Percentiles rank a stretch among this genome's conserved stretches.
Conservation (phyloP, 73 alveolate species). For the Tetrahymena elliotti region DNA sequence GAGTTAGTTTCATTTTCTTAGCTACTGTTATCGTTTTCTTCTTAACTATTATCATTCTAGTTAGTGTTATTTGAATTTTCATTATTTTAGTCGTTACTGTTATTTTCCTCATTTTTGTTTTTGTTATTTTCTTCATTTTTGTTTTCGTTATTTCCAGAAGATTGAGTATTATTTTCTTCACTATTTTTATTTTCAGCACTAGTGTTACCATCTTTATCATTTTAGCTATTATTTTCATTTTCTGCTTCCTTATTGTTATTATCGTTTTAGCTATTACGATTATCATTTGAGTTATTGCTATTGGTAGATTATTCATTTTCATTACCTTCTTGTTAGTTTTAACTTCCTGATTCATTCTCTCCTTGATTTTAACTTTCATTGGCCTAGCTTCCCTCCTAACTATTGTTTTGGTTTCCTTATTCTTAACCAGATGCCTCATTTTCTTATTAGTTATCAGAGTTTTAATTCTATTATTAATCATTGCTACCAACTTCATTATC, state of each 20-base stretch:
- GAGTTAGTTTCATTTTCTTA: neutral
- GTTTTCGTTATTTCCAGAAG: neutral
- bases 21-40: neutral
- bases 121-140: neutral
- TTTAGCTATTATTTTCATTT: neutral
- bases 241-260: neutral
- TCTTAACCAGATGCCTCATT: neutral
- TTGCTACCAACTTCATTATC: neutral
- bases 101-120: neutral
- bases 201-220: neutral
- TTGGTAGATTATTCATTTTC: neutral
- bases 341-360: neutral
- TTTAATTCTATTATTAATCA: too few relatives aligned
- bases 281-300: neutral
- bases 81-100: neutral
- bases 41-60: neutral
- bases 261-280: neutral
- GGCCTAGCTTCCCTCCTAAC: neutral
- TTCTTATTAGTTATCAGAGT: neutral
- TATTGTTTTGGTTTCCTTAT: neutral
- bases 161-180: neutral
- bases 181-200: neutral
- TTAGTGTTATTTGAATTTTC: neutral
- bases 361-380: neutral
- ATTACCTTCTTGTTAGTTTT: neutral